Evolutionary conservation across 2,329 filamentous ascomycete species (phyloP).

Genomic region (Meredithiella fracta): DNA sequence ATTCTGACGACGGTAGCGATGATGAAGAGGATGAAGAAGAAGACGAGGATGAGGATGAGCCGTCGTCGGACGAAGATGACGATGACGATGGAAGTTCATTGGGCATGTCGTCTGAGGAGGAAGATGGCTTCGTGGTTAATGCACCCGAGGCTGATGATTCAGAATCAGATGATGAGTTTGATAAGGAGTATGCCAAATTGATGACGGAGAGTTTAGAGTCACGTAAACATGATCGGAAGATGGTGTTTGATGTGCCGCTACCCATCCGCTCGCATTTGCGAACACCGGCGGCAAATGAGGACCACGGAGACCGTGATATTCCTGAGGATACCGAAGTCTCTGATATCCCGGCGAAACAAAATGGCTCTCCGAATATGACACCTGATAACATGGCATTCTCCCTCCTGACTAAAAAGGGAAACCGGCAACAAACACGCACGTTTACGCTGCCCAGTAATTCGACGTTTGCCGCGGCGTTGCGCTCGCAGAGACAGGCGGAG

Average conservation of each 20-base stretch:
- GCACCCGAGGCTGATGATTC: slow-evolving; percentile 82
- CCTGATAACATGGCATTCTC: slow-evolving; percentile 80
- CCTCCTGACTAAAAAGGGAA: slow-evolving; percentile 86
- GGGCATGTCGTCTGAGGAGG: slow-evolving; percentile 47
- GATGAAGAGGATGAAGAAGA: slow-evolving; percentile 43
- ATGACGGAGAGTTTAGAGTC: slow-evolving; percentile 96
- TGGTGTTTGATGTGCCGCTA: slow-evolving; percentile 90
- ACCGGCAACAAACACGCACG: slow-evolving; percentile 85
- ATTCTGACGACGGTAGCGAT: slow-evolving; percentile 58
- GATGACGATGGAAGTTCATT: slow-evolving; percentile 31
- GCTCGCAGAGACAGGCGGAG: slow-evolving; percentile 84
- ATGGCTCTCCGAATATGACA: not conserved
- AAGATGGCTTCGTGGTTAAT: slow-evolving; percentile 63
- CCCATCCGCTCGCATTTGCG: slow-evolving; percentile 54
- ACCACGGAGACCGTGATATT: not conserved
- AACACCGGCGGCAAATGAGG: not conserved
- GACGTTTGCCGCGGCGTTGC: slow-evolving; percentile 90
- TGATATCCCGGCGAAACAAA: not conserved
- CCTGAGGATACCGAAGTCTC: not conserved
- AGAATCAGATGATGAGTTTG: slow-evolving; percentile 91
- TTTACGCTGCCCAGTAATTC: slow-evolving; percentile 85
- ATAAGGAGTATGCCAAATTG: slow-evolving; percentile 93
- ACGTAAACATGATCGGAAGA: slow-evolving; percentile 87
- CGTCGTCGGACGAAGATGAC: slow-evolving; percentile 39
- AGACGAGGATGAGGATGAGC: slow-evolving; percentile 41